Conservation (phyloP, 352 stramenopile species). For the Phytophthora quininea region DNA sequence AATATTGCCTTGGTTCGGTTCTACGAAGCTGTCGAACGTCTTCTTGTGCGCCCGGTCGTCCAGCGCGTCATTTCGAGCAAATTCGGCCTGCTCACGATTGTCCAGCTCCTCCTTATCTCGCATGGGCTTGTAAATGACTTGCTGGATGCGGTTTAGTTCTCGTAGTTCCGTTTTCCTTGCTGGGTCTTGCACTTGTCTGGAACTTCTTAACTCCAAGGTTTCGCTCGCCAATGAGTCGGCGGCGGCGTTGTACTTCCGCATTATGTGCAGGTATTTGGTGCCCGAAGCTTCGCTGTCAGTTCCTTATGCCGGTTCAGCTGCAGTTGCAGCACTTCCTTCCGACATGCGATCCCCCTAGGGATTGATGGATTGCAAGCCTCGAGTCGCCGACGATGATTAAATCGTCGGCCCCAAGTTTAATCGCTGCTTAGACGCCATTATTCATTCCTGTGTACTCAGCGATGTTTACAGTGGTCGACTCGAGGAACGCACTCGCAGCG, state of each 20-base stretch:
- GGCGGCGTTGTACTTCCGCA: neutral
- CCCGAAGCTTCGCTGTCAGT: neutral
- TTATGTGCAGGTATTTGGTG: neutral
- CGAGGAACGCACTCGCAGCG: conserved; percentile 8
- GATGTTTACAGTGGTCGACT: conserved; percentile 1
- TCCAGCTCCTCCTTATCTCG: neutral
- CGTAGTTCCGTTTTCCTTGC: neutral
- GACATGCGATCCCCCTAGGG: conserved; percentile 9
- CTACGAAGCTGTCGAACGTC: too few relatives aligned
- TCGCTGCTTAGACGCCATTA: conserved; percentile 1
- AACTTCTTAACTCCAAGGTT: neutral
- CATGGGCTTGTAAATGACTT: neutral
- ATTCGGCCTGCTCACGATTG: neutral
- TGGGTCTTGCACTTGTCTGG: neutral
- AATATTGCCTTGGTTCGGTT: too few relatives aligned
- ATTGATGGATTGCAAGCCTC: conserved; percentile 13
- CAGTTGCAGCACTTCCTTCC: conserved; percentile 1
- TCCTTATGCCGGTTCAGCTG: neutral
- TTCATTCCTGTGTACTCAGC: conserved; percentile 8
- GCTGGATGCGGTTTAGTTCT: neutral
- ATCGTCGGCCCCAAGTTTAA: neutral
- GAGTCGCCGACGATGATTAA: neutral
- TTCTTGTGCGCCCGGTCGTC: neutral
- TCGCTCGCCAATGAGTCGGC: conserved; percentile 3
- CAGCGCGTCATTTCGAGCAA: neutral